These are phyloP conservation scores for Colletotrichum ledebouriae DNA, from an alignment of 2,329 filamentous ascomycete genomes.

Conservation along the genomic window DNA sequence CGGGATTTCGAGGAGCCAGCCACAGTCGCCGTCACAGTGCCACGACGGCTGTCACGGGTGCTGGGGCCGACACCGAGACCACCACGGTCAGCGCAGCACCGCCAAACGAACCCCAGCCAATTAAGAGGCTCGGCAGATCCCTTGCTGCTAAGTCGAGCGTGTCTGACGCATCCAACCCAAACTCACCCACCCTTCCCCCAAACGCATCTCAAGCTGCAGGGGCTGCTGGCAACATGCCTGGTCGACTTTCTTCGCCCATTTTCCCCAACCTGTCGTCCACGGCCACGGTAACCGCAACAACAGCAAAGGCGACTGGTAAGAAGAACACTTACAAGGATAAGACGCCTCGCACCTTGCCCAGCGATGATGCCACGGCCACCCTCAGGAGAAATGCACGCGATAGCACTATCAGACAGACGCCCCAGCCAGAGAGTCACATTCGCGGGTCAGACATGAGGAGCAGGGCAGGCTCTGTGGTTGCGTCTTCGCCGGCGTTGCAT, in stretches of 20 bases:
- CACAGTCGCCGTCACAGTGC: slow-evolving; percentile 43
- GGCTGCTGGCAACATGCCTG: slow-evolving; percentile 55
- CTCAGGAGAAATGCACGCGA: slow-evolving; percentile 55
- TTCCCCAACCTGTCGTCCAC: slow-evolving; percentile 50
- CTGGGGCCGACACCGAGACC: slow-evolving; percentile 43
- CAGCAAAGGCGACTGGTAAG: slow-evolving; percentile 40
- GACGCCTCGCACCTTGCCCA: slow-evolving; percentile 31
- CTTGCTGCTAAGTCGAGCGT: slow-evolving; percentile 55
- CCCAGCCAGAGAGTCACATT: slow-evolving; percentile 55
- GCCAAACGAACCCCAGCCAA: slow-evolving; percentile 51
- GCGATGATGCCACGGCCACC: slow-evolving; percentile 51
- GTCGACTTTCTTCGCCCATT: slow-evolving; percentile 51
- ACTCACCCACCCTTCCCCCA: slow-evolving; percentile 49
- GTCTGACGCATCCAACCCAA: slow-evolving; percentile 55
- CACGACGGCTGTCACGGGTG: slow-evolving; percentile 41
- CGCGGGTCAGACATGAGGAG: slow-evolving; percentile 46
- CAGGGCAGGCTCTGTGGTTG: slow-evolving; percentile 49
- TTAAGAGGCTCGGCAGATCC: slow-evolving; percentile 56
- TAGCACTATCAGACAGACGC: slow-evolving; percentile 54
- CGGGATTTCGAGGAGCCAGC: slow-evolving; percentile 38
- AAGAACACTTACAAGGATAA: slow-evolving; percentile 48
- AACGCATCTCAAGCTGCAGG: slow-evolving; percentile 46
- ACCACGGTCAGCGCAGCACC: slow-evolving; percentile 40
- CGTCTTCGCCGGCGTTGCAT: slow-evolving; percentile 39
- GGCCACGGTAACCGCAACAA: slow-evolving; percentile 13